These are phyloP conservation scores for Chaetoceros tenuissimus DNA, from an alignment of 108 stramenopile genomes.

Conservation along the genomic window DNA sequence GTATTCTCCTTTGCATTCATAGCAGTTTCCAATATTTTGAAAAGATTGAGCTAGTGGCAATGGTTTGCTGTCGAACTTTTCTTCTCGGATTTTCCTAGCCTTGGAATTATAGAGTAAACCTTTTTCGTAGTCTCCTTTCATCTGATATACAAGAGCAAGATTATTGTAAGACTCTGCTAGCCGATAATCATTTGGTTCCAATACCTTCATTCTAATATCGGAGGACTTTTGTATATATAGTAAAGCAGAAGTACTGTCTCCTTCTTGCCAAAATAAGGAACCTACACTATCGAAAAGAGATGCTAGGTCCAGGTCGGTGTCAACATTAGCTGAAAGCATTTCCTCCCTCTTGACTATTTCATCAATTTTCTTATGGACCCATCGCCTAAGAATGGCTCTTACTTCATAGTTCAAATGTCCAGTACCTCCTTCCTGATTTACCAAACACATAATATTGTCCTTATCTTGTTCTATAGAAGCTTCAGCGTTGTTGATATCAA, in stretches of 20 bases:
- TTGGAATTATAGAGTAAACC: conserved; percentile 20
- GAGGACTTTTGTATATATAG: conserved; percentile 12
- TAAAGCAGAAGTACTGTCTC: conserved; percentile 13
- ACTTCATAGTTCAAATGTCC: background rate
- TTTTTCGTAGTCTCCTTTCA: conserved; percentile 10
- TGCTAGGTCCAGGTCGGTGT: conserved; percentile 6
- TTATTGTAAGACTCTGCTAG: conserved; percentile 22
- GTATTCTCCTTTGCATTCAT: conserved; percentile 9
- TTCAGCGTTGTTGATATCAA: background rate
- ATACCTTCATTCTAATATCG: conserved; percentile 14
- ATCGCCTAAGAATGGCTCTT: background rate
- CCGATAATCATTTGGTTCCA: conserved; percentile 15
- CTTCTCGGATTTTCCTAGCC: conserved; percentile 16
- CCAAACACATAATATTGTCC: background rate
- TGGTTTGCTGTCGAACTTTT: conserved; percentile 17
- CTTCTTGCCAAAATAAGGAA: conserved; percentile 12
- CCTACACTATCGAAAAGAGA: conserved; percentile 12
- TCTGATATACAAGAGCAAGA: conserved; percentile 8
- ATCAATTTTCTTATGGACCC: background rate
- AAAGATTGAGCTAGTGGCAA: conserved; percentile 7
- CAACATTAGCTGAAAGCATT: background rate
- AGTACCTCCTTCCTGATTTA: background rate
- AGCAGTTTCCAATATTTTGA: conserved; percentile 15
- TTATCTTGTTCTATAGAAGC: background rate
- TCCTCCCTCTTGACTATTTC: background rate